phyloP scores from a whole-genome alignment of 179 eudicot species.

The Beta macrorhiza region DNA sequence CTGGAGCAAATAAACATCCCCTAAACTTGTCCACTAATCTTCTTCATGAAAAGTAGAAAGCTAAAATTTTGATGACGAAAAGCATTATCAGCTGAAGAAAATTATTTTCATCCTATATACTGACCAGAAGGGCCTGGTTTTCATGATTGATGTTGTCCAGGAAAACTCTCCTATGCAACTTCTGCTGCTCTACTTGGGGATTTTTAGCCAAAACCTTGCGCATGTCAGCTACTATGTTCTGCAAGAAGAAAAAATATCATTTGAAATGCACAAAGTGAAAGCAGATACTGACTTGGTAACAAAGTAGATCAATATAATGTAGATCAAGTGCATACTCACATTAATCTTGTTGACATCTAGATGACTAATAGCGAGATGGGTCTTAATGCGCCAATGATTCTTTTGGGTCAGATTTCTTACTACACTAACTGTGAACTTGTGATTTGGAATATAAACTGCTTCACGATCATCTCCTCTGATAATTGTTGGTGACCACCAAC shows the following conservation, averaged over 20 bases:
- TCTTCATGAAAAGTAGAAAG: not conserved
- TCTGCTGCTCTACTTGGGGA: constrained; percentile 92
- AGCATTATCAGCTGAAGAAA: not conserved
- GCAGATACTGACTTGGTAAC: no score
- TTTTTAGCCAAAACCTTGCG: constrained; percentile 91
- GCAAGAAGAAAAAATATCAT: constrained; percentile 24
- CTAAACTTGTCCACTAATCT: not conserved
- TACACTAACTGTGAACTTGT: constrained; percentile 85
- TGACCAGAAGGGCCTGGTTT: constrained; percentile 84
- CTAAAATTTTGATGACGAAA: not conserved
- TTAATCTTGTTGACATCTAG: constrained; percentile 82
- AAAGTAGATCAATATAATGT: not conserved
- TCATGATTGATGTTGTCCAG: constrained; percentile 74
- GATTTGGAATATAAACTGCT: constrained; percentile 91
- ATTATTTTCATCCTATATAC: constrained; percentile 3
- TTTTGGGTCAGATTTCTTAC: constrained; percentile 90
- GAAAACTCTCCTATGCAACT: constrained; percentile 90
- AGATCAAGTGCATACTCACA: constrained; percentile 41
- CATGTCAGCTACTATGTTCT: constrained; percentile 96
- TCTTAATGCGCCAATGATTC: constrained; percentile 96
- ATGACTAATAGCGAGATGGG: constrained; percentile 85
- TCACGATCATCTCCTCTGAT: constrained; percentile 95
- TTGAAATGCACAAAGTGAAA: constrained; percentile 11
- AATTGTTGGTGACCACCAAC: constrained; percentile 98
- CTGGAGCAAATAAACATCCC: not conserved